Evolutionary conservation across 495 filamentous ascomycete species (phyloP), one percentile per base, ranked within the genome.

Genomic region (Podospora comata): DNA sequence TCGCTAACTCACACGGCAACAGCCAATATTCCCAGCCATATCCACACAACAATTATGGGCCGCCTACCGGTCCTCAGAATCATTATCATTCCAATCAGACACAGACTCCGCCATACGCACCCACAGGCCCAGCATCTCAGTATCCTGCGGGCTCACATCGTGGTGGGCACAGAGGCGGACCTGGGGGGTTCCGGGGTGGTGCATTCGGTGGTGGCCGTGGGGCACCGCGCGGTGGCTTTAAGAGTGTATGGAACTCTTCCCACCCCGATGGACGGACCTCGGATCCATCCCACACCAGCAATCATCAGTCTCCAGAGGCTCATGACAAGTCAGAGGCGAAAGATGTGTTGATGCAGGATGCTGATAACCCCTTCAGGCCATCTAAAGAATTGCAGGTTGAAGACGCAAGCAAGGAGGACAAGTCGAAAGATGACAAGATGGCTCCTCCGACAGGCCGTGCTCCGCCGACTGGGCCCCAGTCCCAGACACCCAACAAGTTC

Each of bases 341-440:
- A 5, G 74, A 74, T 68, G 67, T 79, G 69, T 32, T 75, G 59
- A 74, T 71, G 62, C 81, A 80, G 44, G 88, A 90, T 26, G 82
- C 80, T 66, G 86, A 90, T 28, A 85, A 88, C 73, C 79, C 85
- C n/a, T 85, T 89, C 72, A 78, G 87, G 67, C 85, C 84, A 16
- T 82, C 87, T 2, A 89, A 90, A 65, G 88, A 90, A 71, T 73
- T 86, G 16, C 87, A 87, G 63, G 82, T 83, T 30, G 90, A 91
- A 73, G 87, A 91, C 72, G 79, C 87, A 28, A 76, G 82, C 64
- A 83, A 81, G 5, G 74, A 81, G 6, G 79, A 80, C 53, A 74
- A 77, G 63, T 72, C 79, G 57, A 83, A 84, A 32, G 79, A 79
- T 63, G 78, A 80, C 61, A 73, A 70, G 71, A 76, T 73, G 70